A percentile compares a stretch with the other conserved stretches of the same genome.
Evolutionary conservation across 352 stramenopile species (phyloP).

Genomic region (Pythium plurisporium): DNA sequence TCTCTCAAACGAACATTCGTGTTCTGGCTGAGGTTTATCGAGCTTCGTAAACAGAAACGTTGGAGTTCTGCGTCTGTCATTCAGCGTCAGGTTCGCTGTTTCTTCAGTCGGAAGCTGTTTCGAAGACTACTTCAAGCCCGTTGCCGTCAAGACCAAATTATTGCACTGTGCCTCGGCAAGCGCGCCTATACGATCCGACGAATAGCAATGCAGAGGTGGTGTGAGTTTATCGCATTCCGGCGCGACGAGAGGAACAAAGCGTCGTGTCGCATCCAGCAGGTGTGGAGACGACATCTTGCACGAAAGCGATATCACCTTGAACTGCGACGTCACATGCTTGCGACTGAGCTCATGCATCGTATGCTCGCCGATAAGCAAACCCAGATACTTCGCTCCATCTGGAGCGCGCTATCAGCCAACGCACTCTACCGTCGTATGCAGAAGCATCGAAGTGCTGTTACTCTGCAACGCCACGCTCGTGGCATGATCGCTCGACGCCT

Average conservation of each 20-base stretch:
- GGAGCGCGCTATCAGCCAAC: slow-evolving; percentile 39
- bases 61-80: slow-evolving; percentile 29
- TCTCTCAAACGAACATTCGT: slow-evolving; percentile 27
- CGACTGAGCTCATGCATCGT: slow-evolving; percentile 43
- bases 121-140: slow-evolving; percentile 33
- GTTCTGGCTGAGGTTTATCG: slow-evolving; percentile 37
- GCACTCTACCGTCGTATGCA: slow-evolving; percentile 42
- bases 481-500: slow-evolving; percentile 36
- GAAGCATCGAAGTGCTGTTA: slow-evolving; percentile 40
- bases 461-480: slow-evolving; percentile 44
- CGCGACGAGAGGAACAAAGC: slow-evolving; percentile 12
- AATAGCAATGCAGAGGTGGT: slow-evolving; percentile 23
- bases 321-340: slow-evolving; percentile 37
- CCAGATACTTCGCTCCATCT: slow-evolving; percentile 26
- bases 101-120: slow-evolving; percentile 31
- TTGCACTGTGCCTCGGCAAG: slow-evolving; percentile 34
- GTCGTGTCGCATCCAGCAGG: slow-evolving; percentile 36
- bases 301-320: slow-evolving; percentile 24
- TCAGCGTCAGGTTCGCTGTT: slow-evolving; percentile 37
- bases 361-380: slow-evolving; percentile 36
- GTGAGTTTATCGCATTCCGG: neutral
- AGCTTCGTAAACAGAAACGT: slow-evolving; percentile 29
- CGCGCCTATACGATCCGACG: slow-evolving; percentile 16
- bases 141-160: slow-evolving; percentile 33
- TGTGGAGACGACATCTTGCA: slow-evolving; percentile 28